These are phyloP conservation scores for Neopestalotiopsis sp. DNA, from an alignment of 2,329 filamentous ascomycete genomes.

Conservation along the genomic window DNA sequence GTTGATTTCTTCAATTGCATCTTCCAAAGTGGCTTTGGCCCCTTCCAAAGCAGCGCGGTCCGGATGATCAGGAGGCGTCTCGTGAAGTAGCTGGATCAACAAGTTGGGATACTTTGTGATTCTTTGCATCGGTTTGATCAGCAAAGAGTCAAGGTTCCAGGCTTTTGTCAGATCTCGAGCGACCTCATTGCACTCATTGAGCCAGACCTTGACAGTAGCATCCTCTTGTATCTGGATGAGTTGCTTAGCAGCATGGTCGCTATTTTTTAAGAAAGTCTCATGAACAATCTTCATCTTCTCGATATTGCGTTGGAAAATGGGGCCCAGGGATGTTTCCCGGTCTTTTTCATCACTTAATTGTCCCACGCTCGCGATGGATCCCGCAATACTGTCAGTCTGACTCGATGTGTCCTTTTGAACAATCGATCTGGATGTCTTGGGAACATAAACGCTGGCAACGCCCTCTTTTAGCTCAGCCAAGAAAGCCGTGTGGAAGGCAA, in stretches of 20 bases:
- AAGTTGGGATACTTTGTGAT: conserved; percentile 93
- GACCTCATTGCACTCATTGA: conserved; percentile 90
- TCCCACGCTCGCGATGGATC: conserved; percentile 40
- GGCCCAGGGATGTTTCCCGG: conserved; percentile 57
- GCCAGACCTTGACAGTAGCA: conserved; percentile 77
- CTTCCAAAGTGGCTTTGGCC: conserved; percentile 61
- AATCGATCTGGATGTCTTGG: conserved; percentile 52
- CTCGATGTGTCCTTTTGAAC: conserved; percentile 48
- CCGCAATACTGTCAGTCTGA: conserved; percentile 42
- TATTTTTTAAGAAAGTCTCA: conserved; percentile 68
- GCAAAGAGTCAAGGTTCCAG: conserved; percentile 94
- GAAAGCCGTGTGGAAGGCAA: conserved; percentile 83
- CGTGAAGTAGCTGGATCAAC: conserved; percentile 78
- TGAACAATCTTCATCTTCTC: conserved; percentile 66
- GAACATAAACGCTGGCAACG: conserved; percentile 78
- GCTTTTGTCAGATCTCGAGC: conserved; percentile 91
- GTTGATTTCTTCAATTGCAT: conserved; percentile 85
- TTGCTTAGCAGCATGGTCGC: conserved; percentile 65
- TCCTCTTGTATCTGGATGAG: conserved; percentile 69
- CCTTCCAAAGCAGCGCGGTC: conserved; percentile 71
- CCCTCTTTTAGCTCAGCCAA: conserved; percentile 81
- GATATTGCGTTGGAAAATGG: conserved; percentile 61
- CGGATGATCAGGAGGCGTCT: conserved; percentile 82
- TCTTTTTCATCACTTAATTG: conserved; percentile 59
- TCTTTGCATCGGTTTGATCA: conserved; percentile 96